Conservation (phyloP, 805 yeast genomes). For the Suhomyces tanzawaensis region DNA sequence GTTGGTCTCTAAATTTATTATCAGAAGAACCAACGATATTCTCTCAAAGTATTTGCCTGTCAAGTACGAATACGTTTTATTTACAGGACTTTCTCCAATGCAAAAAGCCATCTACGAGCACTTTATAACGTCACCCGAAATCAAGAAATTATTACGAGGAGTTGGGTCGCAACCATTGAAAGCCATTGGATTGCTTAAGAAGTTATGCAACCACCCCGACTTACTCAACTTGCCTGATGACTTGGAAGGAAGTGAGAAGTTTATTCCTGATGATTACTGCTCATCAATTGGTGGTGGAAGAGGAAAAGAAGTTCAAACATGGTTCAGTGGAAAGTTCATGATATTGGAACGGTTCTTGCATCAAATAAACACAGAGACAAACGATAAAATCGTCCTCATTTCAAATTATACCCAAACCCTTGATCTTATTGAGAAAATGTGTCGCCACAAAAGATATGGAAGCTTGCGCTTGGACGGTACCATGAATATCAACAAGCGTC, state of each 20-base stretch:
- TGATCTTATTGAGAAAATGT: slow-evolving; percentile 84
- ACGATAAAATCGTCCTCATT: slow-evolving; percentile 92
- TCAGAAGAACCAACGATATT: slow-evolving; percentile 93
- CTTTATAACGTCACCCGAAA: slow-evolving; percentile 77
- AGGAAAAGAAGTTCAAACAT: slow-evolving; percentile 67
- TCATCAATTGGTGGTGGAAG: slow-evolving; percentile 31
- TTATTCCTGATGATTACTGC: slow-evolving; percentile 75
- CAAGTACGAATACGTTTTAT: slow-evolving; percentile 95
- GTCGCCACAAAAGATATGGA: slow-evolving; percentile 74
- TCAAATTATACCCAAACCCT: slow-evolving; percentile 94
- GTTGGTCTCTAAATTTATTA: slow-evolving; percentile 84
- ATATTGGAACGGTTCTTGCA: slow-evolving; percentile 82
- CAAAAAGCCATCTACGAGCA: slow-evolving; percentile 70
- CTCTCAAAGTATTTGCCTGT: slow-evolving; percentile 91
- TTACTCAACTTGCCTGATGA: slow-evolving; percentile 73
- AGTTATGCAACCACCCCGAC: slow-evolving; percentile 93
- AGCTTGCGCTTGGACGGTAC: slow-evolving; percentile 86
- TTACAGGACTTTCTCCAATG: slow-evolving; percentile 76
- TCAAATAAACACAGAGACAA: slow-evolving; percentile 73
- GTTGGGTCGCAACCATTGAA: slow-evolving; percentile 79
- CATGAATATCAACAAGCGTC: slow-evolving; percentile 87
- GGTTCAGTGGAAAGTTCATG: slow-evolving; percentile 83
- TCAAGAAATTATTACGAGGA: slow-evolving; percentile 62
- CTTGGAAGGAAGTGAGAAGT: slow-evolving; percentile 60
- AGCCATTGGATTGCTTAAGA: slow-evolving; percentile 85